Conservation (phyloP, 768 basidiomycete genomes). For the Amanita rubescens region DNA sequence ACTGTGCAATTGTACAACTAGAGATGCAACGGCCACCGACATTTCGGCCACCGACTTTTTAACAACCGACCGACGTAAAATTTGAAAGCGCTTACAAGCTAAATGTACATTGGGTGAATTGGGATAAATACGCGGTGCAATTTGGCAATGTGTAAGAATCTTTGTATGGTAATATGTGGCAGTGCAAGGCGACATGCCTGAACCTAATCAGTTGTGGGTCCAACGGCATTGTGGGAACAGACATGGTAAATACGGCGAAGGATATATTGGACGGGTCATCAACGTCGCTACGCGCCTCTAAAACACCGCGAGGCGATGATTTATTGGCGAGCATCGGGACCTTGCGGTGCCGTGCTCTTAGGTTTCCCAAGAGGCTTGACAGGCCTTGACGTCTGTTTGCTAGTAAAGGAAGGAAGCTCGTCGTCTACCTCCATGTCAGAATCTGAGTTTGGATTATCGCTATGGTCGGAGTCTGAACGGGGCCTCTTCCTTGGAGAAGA, state of each 20-base stretch:
- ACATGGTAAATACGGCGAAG: too few relatives aligned
- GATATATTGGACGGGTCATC: too few relatives aligned
- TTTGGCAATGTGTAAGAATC: neutral
- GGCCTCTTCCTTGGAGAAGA: slow-evolving; percentile 26
- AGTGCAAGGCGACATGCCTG: neutral
- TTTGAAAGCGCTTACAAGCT: neutral
- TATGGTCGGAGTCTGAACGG: slow-evolving; percentile 22
- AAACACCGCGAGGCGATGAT: neutral
- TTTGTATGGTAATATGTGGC: neutral
- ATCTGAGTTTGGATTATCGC: neutral
- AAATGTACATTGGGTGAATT: neutral
- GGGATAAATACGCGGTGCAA: neutral
- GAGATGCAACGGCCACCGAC: neutral
- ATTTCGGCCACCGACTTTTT: too few relatives aligned
- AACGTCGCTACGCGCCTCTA: too few relatives aligned
- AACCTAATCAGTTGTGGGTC: neutral
- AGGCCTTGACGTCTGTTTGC: neutral
- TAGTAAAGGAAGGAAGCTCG: neutral
- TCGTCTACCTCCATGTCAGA: slow-evolving; percentile 4
- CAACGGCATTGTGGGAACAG: too few relatives aligned
- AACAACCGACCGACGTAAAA: neutral
- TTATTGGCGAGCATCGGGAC: neutral
- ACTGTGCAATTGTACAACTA: neutral
- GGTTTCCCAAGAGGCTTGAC: neutral
- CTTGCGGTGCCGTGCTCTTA: neutral